Base-by-base conservation (phyloP, 225 moss, liverwort and hornwort species). In the Straminergon stramineum region DNA sequence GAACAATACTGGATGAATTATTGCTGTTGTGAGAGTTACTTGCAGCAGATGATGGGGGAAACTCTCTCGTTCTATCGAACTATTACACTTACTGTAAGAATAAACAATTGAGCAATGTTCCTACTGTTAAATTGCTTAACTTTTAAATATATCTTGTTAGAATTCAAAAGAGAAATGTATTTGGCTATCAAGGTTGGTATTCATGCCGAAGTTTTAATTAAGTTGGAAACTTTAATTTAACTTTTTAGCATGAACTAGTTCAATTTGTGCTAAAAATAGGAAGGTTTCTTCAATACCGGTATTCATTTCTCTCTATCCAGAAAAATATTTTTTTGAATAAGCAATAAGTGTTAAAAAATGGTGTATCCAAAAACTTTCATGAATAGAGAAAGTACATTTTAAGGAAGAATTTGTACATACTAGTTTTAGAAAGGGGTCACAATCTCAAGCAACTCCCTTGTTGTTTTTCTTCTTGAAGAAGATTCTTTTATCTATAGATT, bases 241-340 rank as follows among this genome's bases (percentile, higher is more conserved):
- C 48, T 9, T 48, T 48, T 48, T 48, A 48, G 48, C 48, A 48
- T 48, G 48, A 48, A 11, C 9, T 48, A 45, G 11, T 31, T 75
- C 11, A 31, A 2, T 17, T 6, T 2, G 31, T 48, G 18, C 18
- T 48, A 6, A 48, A 75, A 75, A 17, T 75, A 75, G 6, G 9
- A 3, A 75, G 11, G 1, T 17, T 28, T 45, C 1, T 30, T 48
- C 11, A 10, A 30, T 27, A 27, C 1, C 0, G 0, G 4, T 11
- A 11, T 75, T 48, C 2, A 18, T 75, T 74, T 18, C 48, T 75
- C 2, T 48, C 18, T 18, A 30, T 30, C 31, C 3, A 17, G 11
- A 45, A 74, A 9, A 9, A 3, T 71, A 4, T 27, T 43, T 30
- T 30, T 48, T 17, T 6, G 9, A 17, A 45, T 45, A 27, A 74